Evolutionary conservation across 306 rosid genomes (phyloP).

Genomic region (Quercus suber): DNA sequence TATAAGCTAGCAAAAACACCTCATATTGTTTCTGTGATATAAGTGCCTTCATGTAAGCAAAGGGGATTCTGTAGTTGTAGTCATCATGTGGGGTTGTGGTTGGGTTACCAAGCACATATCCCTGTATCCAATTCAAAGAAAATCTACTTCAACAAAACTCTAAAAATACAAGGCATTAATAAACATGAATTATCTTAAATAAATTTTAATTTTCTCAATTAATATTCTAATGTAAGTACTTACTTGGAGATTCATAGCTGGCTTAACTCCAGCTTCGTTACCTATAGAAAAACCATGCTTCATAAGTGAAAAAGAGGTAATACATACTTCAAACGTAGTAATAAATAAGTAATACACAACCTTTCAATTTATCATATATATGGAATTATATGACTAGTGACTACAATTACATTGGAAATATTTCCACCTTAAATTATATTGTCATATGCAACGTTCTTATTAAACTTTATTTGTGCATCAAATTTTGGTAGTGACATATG

Average conservation of each 20-base stretch:
- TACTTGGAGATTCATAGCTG: constrained; percentile 51
- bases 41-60: constrained; percentile 6
- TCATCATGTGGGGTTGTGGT: not conserved
- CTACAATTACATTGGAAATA: too few species aligned
- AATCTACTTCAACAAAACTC: not conserved
- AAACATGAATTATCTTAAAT: not conserved
- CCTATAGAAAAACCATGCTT: constrained; percentile 14
- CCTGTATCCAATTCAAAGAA: not conserved
- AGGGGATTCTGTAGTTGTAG: not conserved
- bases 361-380: too few species aligned
- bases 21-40: constrained; percentile 16
- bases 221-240: not conserved
- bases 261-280: constrained; percentile 23
- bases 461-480: too few species aligned
- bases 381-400: too few species aligned
- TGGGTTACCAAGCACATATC: constrained; percentile 22
- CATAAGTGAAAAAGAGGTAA: not conserved
- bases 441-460: too few species aligned
- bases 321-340: too few species aligned
- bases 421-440: too few species aligned
- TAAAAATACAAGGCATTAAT: not conserved
- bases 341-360: too few species aligned
- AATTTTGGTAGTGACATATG: too few species aligned
- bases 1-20: constrained; percentile 17
- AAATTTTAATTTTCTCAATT: too few species aligned